Base-by-base conservation (phyloP, 2,329 filamentous ascomycete species). In the Elsinoe australis region DNA sequence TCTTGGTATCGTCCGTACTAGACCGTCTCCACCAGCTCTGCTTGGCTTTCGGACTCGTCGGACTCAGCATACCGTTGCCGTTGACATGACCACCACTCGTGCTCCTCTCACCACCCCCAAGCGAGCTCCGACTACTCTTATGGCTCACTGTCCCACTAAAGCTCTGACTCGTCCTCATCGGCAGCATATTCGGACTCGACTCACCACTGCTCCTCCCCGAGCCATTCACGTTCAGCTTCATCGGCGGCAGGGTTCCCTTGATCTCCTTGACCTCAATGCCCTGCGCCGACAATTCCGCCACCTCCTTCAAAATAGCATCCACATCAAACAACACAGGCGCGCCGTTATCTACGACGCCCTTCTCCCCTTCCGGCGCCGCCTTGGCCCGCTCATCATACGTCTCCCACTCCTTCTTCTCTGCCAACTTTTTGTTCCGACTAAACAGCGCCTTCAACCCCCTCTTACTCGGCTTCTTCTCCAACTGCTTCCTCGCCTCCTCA, bases 371-470 rank as follows among this genome's bases (percentile, higher is more conserved):
- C 6, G 67, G 68, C 49, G 68, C 69, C 4, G 58, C 59, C 59
- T 77, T 78, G 35, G 63, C 64, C 14, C 68, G 70, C 52, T 94
- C 85, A 61, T 95, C 84, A 63, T 95, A 95, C 6, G 87, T 87
- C 64, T 96, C 90, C 90, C 90, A 95, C 48, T 86, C 85, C 60
- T 88, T 87, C 67, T 88, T 89, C 61, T 88, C 76, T 0, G 75
- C 73, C 33, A 76, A 70, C 65, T 83, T 84, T 68, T 87, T 95
- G 59, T 86, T 88, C 41, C 85, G 80, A 33, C 83, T 82, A 67
- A 95, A 95, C 57, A 94, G 79, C 28, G 80, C 79, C 46, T 64
- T 67, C 58, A 90, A 88, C 33, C 77, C 68, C 64, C 78, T 75
- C 60, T 82, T 80, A 59, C 85, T 55, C 14, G 81, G 82, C 58